Base-by-base conservation (phyloP, 176 grass and related monocot species). In the Phyllostachys edulis region DNA sequence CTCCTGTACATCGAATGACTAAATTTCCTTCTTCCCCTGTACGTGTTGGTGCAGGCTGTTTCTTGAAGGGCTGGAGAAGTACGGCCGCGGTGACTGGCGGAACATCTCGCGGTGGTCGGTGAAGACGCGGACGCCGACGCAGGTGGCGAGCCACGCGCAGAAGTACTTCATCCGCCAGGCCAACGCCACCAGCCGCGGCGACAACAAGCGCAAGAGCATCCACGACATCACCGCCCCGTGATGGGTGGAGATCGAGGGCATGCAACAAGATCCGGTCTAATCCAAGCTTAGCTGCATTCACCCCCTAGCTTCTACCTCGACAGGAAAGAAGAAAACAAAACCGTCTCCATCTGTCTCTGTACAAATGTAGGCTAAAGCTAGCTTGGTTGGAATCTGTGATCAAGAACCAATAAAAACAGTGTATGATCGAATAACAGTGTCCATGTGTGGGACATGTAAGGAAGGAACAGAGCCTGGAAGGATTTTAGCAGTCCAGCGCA, bases 111-210 rank as follows among this genome's bases (percentile, higher is more conserved):
- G 93, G 17, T 91, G 85, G 93, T 75, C 91, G 62, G 96, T 98
- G 89, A 98, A 87, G 90, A 92, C 96, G 34, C 55, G 96, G 40
- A 98, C 95, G 57, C 92, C 90, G 47, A 93, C 95, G 39, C 92
- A 98, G 85, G 95, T 98, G 16, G 95, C 95, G 0, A 98, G 96
- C 89, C 96, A 98, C 27, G 96, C 96, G 0, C 96, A 98, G 80
- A 98, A 98, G 72, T 98, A 90, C 78, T 98, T 93, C 79, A 91
- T 98, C 82, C 85, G 96, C 24, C 96, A 93, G 85, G 89, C 51
- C 62, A 90, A 13, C 69, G 85, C 51, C 80, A 45, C 68, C 57
- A 86, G 17, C 57, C 85, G 82, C 57, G 87, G 67, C 41, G 96
- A 98, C 78, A 73, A 39, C 44, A 98, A 93, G 80, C 89, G 91